Percentiles rank a stretch among this genome's conserved stretches.
These are phyloP conservation scores for Zygotorulaspora chibaensis DNA, from an alignment of 805 yeast genomes.

Conservation along the genomic window DNA sequence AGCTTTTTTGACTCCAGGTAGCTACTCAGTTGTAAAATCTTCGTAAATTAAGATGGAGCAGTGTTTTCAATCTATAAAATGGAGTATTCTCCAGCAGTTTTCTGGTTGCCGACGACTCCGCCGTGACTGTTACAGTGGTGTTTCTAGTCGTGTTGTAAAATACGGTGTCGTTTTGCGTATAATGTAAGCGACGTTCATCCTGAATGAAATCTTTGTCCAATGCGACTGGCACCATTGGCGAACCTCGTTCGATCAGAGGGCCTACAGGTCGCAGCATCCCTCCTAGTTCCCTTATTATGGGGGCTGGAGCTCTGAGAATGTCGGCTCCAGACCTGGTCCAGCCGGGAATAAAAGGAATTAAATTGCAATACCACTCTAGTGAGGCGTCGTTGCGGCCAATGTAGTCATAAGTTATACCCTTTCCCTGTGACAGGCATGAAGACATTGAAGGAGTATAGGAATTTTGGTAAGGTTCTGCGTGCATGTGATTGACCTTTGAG, in stretches of 20 bases:
- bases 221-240: constrained; percentile 3
- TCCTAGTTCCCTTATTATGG: not conserved
- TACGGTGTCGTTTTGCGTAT: constrained; percentile 6
- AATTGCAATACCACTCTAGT: constrained; percentile 19
- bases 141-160: constrained; percentile 5
- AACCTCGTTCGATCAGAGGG: not conserved
- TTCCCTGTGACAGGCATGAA: constrained; percentile 9
- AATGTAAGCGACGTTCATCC: constrained; percentile 5
- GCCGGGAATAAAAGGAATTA: constrained; percentile 13
- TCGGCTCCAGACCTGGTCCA: constrained; percentile 11
- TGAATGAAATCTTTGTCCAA: constrained; percentile 8
- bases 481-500: constrained; percentile 53
- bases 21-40: not conserved
- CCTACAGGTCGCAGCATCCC: not conserved
- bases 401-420: constrained; percentile 10
- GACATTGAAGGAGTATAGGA: constrained; percentile 13
- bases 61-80: not conserved
- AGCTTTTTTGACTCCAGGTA: no score
- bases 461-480: constrained; percentile 57
- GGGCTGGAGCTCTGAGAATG: constrained; percentile 7
- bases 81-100: constrained; percentile 2
- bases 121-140: not conserved
- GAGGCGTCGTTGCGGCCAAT: constrained; percentile 8
- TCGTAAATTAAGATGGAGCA: not conserved
- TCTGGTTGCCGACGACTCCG: constrained; percentile 2